phyloP scores from a whole-genome alignment of 1,284 basidiomycete genomes.

The Boletus holoroseus region DNA sequence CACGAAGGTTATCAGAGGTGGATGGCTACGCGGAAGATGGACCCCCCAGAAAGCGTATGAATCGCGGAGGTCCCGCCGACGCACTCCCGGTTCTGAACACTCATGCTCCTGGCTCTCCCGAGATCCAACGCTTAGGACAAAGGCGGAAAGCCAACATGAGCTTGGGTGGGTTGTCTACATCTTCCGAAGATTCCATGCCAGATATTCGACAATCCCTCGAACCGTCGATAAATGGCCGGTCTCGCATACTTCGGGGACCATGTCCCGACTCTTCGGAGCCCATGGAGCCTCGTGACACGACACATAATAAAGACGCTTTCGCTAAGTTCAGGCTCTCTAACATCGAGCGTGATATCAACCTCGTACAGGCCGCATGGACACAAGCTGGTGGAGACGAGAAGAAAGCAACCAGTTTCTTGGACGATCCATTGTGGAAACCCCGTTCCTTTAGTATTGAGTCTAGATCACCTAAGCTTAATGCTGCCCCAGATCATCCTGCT shows the following conservation, averaged over 20 bases:
- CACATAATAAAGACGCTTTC: constrained; percentile 40
- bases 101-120: constrained; percentile 47
- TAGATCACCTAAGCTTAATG: constrained; percentile 18
- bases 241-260: constrained; percentile 52
- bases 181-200: constrained; percentile 62
- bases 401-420: constrained; percentile 52
- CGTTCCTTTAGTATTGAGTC: constrained; percentile 17
- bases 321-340: constrained; percentile 58
- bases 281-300: constrained; percentile 25
- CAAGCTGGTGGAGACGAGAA: constrained; percentile 54
- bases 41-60: constrained; percentile 64
- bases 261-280: constrained; percentile 28
- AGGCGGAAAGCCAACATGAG: constrained; percentile 40
- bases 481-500: constrained; percentile 28
- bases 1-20: constrained; percentile 33
- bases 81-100: constrained; percentile 14
- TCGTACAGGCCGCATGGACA: constrained; percentile 59
- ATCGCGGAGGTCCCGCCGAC: constrained; percentile 46
- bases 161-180: constrained; percentile 40
- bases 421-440: constrained; percentile 53
- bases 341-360: constrained; percentile 42
- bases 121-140: constrained; percentile 47
- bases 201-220: constrained; percentile 39
- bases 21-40: constrained; percentile 46
- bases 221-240: constrained; percentile 39